Base-by-base conservation (phyloP, 441 rosid species). In the Adansonia rubrostipa region DNA sequence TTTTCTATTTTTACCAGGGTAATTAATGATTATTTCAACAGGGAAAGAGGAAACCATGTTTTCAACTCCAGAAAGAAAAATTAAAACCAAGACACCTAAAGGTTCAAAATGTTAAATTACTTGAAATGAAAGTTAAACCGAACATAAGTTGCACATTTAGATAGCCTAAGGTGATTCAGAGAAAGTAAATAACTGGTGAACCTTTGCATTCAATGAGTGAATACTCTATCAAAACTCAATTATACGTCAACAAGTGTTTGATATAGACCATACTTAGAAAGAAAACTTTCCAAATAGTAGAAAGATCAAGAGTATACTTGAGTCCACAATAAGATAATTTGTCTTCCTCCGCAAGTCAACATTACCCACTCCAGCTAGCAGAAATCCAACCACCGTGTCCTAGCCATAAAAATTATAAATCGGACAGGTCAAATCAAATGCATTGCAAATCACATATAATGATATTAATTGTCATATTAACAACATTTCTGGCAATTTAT, bases 291-390 rank as follows among this genome's bases (percentile, higher is more conserved):
- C 36, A 28, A 28, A 1, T 28, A 28, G 40, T 5, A 56, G 20
- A 58, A 40, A 58, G 82, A 66, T 66, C 0, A 77, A 58, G 67
- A 77, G 5, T 92, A 77, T 94, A 94, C 98, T 96, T 22, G 98
- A 90, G 74, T 96, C 98, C 47, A 96, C 99, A 5, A 93, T 92
- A 76, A 96, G 98, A 81, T 94, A 94, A 80, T 96, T 94, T 53
- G 97, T 91, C 90, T 94, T 94, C 62, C 97, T 90, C 79, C 98
- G 82, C 81, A 94, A 78, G 80, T 94, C 98, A 77, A 94, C 99
- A 81, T 96, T 96, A 78, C 99, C 99, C 63, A 96, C 99, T 74
- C 99, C 98, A 83, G 98, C 95, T 83, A 94, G 92, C 87, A 96
- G 84, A 86, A 96, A 90, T 77, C 99, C 98, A 82, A 88, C 91